Evolutionary conservation across 371 early-diverging fungal genomes (phyloP).

Genomic region (Mortierella sp.): DNA sequence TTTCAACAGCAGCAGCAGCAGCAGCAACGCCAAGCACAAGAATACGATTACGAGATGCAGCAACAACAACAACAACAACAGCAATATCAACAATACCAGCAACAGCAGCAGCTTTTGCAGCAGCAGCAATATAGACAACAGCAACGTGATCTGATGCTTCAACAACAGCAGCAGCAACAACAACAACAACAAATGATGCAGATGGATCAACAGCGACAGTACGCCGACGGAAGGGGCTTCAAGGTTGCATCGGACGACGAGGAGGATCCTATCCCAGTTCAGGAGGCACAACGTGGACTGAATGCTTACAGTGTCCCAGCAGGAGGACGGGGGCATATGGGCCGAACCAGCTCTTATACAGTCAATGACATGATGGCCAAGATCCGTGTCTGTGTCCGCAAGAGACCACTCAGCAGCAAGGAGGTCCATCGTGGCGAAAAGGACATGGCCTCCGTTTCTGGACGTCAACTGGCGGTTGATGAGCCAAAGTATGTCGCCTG

Average conservation of each 20-base stretch:
- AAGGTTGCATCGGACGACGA: slow-evolving; percentile 56
- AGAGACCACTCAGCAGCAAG: slow-evolving; percentile 92
- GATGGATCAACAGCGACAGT: slow-evolving; percentile 27
- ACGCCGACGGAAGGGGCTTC: slow-evolving; percentile 40
- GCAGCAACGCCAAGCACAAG: slow-evolving; percentile 20
- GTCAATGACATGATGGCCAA: slow-evolving; percentile 74
- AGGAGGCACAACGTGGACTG: slow-evolving; percentile 51
- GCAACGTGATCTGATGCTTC: slow-evolving; percentile 25
- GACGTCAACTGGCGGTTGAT: slow-evolving; percentile 83
- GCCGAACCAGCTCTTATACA: slow-evolving; percentile 9
- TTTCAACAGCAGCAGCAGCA: slow-evolving; percentile 23
- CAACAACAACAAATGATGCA: slow-evolving; percentile 26
- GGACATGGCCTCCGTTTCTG: slow-evolving; percentile 84
- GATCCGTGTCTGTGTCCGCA: slow-evolving; percentile 98
- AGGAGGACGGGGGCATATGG: slow-evolving; percentile 19
- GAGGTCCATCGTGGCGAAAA: slow-evolving; percentile 82
- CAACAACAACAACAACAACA: slow-evolving; percentile 36
- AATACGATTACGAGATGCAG: slow-evolving; percentile 23
- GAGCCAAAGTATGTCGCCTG: slow-evolving; percentile 84
- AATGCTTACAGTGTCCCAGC: slow-evolving; percentile 49
- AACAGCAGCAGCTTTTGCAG: slow-evolving; percentile 29
- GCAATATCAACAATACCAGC: slow-evolving; percentile 24
- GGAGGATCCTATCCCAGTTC: slow-evolving; percentile 55
- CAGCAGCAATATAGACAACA: slow-evolving; percentile 39
- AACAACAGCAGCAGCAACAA: slow-evolving; percentile 40